A percentile compares a stretch with the other conserved stretches of the same genome.
Conservation (phyloP, 441 rosid species). For the Populus trichocarpa region DNA sequence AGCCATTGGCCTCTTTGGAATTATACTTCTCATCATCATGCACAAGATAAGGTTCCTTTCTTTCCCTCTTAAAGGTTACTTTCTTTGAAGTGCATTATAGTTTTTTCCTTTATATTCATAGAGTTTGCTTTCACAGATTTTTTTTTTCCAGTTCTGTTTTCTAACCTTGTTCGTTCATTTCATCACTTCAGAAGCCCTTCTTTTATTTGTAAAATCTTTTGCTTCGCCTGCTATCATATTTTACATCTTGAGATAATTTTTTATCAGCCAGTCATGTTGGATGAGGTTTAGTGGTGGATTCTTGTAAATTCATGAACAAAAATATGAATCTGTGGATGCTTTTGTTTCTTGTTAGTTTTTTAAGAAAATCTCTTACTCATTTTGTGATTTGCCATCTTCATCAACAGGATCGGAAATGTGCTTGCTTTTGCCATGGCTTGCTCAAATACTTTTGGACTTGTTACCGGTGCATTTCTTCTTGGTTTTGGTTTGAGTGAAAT, state of each 20-base stretch:
- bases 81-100: not conserved
- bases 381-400: conserved; percentile 11
- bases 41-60: conserved; percentile 43
- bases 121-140: conserved; percentile 10
- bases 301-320: not conserved
- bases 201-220: not conserved
- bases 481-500: conserved; percentile 98
- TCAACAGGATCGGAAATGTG: conserved; percentile 57
- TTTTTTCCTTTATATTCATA: conserved; percentile 11
- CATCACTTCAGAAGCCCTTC: not conserved
- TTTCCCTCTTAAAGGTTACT: conserved; percentile 15
- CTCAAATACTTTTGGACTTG: conserved; percentile 97
- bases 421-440: conserved; percentile 96
- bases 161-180: not conserved
- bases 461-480: conserved; percentile 97
- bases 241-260: conserved; percentile 9
- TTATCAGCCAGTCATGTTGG: not conserved
- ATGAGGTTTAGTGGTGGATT: not conserved
- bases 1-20: conserved; percentile 80
- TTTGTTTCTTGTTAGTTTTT: not conserved
- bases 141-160: not conserved
- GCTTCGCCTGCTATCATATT: not conserved
- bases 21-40: conserved; percentile 83
- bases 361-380: conserved; percentile 9
- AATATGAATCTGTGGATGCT: not conserved